Base-by-base conservation (phyloP, 441 rosid genomes). In the Populus trichocarpa region DNA sequence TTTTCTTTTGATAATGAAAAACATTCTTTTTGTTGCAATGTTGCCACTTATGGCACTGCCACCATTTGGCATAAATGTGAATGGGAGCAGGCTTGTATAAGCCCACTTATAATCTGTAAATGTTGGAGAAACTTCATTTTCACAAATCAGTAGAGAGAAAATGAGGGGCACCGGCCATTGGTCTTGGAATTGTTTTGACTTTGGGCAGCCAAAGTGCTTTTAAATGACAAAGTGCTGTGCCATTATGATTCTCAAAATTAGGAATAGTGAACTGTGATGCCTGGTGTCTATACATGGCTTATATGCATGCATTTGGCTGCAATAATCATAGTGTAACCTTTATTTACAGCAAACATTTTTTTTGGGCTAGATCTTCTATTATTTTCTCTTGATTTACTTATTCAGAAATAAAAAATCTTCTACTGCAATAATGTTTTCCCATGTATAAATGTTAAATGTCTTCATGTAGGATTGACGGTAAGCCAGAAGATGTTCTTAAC, bases 401-500 rank as follows among this genome's bases (percentile, higher is more conserved):
- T 50, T 50, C 8, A 50, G 6, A 50, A 50, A 50, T 46, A 50
- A 14, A 50, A 50, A 50, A 14, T 50, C 59, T 16, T 50, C n/a
- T 5, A 16, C 59, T 50, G n/a, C 59, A 50, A 50, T 12, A 53
- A 72, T 3, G 13, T 8, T 9, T 50, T 35, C 32, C 20, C 38
- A 32, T 25, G n/a, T 72, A 63, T 53, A 2, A 61, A 67, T 68
- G 23, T 42, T 32, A 16, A 36, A 69, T 59, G 22, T 69, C 46
- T 59, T 79, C 46, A 67, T 87, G 1, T 69, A 92, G 98, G 89
- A 83, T 92, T 69, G 97, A 96, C 77, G 98, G 98, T 57, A 94
- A 94, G 90, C 91, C 98, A 25, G 99, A 94, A 87, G 99, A 91
- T 66, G 91, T 93, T 68, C 83, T 92, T 76, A 96, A 96, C 86